Evolutionary conservation across 2,329 filamentous ascomycete species (phyloP), one percentile per base, ranked within the genome.

Genomic region (Colletotrichum neosansevieriae): DNA sequence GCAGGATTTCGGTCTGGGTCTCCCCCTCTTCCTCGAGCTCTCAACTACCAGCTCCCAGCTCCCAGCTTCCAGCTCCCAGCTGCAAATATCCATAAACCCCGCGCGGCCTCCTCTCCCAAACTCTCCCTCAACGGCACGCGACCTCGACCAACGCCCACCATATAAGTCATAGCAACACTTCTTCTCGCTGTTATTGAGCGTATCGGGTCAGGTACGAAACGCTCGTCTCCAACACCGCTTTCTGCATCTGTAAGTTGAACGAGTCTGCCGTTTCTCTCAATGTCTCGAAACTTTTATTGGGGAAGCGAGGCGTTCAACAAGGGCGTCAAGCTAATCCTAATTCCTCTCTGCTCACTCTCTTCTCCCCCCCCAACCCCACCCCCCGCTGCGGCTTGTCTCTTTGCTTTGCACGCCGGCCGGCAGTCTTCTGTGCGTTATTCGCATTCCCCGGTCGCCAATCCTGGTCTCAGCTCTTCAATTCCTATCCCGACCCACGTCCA

Each of bases 301-400:
- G 65, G 65, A 68, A 34, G 61, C 47, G 54, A 68, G 65, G 65
- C 65, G 65, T 68, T 68, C 65, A 68, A 68, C 65, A 68, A 65
- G 53, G 61, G 54, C 60, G 61, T 34, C 34, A 21, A 59, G 61
- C 61, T 47, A 59, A 58, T 49, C 47, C 42, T 38, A 13, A 54
- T 54, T 40, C 34, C 51, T 15, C 51, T 15, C 11, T 40, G 36
- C 38, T 58, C 58, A 42, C 36, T 36, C 36, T 13, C 38, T 12
- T 47, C 40, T 38, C 13, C 44, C 7, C 44, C 7, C 24, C 58
- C 47, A 53, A 63, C 51, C 64, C 59, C 64, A 24, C 38, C 40
- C 60, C 49, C 63, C 63, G 50, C 58, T 57, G 50, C 50, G 63
- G 63, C 63, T 62, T 62, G 51, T 59, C 58, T 66, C 63, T 42